Percentiles rank a stretch among this genome's conserved stretches.
phyloP scores from a whole-genome alignment of 1,139 yeast species.

The Kodamaea alishanica region DNA sequence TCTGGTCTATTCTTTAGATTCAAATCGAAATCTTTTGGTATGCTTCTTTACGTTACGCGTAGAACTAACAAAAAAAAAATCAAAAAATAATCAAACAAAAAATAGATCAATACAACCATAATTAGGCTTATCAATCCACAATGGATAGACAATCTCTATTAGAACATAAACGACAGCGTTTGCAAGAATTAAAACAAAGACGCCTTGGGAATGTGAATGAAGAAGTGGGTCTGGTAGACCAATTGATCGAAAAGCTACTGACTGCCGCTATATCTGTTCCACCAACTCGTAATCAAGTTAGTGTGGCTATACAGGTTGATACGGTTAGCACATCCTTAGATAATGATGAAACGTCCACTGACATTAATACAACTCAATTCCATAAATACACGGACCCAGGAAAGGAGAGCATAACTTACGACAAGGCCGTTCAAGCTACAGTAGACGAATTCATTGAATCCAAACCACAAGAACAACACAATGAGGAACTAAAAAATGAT shows the following conservation, averaged over 20 bases:
- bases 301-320: slow-evolving; percentile 29
- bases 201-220: slow-evolving; percentile 18
- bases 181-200: slow-evolving; percentile 37
- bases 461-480: neutral
- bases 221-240: slow-evolving; percentile 19
- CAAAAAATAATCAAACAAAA: too few species aligned
- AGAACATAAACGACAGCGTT: slow-evolving; percentile 42
- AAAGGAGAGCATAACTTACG: slow-evolving; percentile 23
- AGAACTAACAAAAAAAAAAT: too few species aligned
- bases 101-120: neutral
- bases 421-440: slow-evolving; percentile 31
- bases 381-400: slow-evolving; percentile 3
- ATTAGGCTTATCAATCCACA: neutral
- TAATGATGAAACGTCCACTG: neutral
- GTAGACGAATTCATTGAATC: slow-evolving; percentile 2
- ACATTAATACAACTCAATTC: neutral
- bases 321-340: neutral
- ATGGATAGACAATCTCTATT: slow-evolving; percentile 40
- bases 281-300: slow-evolving; percentile 14
- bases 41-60: neutral
- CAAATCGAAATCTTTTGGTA: neutral
- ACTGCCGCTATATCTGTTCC: slow-evolving; percentile 4
- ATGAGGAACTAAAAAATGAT: neutral
- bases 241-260: slow-evolving; percentile 17
- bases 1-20: neutral